Evolutionary conservation across 441 rosid species (phyloP), one percentile per base, ranked within the genome.

Genomic region (Gossypium trilobum): DNA sequence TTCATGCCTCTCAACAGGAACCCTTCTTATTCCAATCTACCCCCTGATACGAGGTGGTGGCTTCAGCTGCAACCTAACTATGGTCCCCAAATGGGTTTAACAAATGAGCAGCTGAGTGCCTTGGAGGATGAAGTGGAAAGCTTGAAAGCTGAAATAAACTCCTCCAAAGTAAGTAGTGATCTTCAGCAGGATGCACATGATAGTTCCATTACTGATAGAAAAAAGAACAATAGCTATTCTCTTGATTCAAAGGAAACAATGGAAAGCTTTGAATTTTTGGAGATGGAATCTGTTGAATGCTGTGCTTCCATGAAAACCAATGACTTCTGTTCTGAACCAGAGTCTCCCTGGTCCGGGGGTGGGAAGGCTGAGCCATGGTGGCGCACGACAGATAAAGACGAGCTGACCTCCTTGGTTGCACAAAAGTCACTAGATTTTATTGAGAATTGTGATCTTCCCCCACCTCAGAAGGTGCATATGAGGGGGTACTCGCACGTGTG

Each of bases 391-490:
- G 99, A 91, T 77, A 88, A 81, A 80, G 92, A 88, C 58, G 91
- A 95, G 51, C 73, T 92, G 79, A 92, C 98, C 64, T 87, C 90
- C 42, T 84, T 92, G 76, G 93, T 95, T 83, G 95, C 99, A 14
- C 91, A 86, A 67, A 91, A 81, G 78, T 92, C 98, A 19, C 83
- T 83, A 0, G 86, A 87, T 76, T 88, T 77, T 73, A 77, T 95
- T 19, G 92, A 83, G 76, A 95, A 95, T 71, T 92, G 96, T 75
- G 99, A 95, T 79, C 88, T 95, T 44, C 99, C 99, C 46, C 91
- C 96, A n/a, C 97, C 96, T 11, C 94, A 81, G 81, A 92, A 89
- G 78, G 56, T 80, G 77, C 83, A 77, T 11, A 27, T 82, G 31
- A 76, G 81, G 80, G 86, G 78, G 76, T 78, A 83, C 76, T 87